phyloP scores from a whole-genome alignment of 176 grass and related monocot species.

The Stipa capillata region DNA sequence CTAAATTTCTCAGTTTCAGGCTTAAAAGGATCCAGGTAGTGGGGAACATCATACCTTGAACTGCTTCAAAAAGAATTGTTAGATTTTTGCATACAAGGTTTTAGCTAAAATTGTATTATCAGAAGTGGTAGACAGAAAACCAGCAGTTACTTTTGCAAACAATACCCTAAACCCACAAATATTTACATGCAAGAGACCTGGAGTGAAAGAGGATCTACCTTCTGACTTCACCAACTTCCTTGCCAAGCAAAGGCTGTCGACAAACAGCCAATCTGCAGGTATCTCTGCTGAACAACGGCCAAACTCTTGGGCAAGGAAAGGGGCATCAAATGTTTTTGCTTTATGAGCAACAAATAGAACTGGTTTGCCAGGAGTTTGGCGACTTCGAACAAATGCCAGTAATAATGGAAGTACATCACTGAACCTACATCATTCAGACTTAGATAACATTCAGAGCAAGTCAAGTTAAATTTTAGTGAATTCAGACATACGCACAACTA shows the following conservation, averaged over 20 bases:
- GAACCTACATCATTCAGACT: conserved; percentile 50
- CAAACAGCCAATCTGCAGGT: conserved; percentile 64
- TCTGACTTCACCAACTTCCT: conserved; percentile 34
- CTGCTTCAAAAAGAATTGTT: neutral
- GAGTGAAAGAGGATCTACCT: conserved; percentile 30
- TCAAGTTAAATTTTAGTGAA: neutral
- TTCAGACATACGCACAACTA: neutral
- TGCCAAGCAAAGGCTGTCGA: conserved; percentile 50
- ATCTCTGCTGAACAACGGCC: conserved; percentile 43
- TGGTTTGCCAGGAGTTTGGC: conserved; percentile 57
- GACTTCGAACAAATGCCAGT: conserved; percentile 50
- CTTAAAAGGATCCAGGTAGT: neutral
- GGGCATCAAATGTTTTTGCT: conserved; percentile 51
- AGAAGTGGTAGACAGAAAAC: neutral
- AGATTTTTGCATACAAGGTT: conserved; percentile 3
- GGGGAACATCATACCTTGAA: neutral
- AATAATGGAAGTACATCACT: conserved; percentile 56
- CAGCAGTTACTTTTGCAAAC: neutral
- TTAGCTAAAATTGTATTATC: neutral
- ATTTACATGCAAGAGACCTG: neutral
- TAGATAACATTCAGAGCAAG: conserved; percentile 1
- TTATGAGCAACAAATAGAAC: conserved; percentile 76
- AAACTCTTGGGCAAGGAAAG: conserved; percentile 62
- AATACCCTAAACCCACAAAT: neutral
- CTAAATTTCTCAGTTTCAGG: neutral